Base-by-base conservation (phyloP, 2,329 filamentous ascomycete species). In the Fusarium goolgardi region DNA sequence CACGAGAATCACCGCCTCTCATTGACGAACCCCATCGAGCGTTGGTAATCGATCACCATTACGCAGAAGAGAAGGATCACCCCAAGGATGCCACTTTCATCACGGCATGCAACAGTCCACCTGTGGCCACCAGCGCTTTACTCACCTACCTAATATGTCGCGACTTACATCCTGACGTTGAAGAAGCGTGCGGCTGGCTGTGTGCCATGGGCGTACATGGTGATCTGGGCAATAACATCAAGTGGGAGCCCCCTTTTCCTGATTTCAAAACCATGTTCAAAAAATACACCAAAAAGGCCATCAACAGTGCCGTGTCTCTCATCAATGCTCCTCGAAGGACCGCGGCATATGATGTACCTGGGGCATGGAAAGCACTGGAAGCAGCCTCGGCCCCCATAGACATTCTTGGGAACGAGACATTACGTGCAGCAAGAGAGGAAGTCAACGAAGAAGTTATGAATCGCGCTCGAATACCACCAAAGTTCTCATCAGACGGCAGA, bases 291-390 rank as follows among this genome's bases (percentile, higher is more conserved):
- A 91, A 88, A 69, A 90, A 88, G 67, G 78, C 83, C 0, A 76
- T 91, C 55, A 90, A 89, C 62, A 84, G 88, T 16, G 87, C 88
- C 5, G 87, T 91, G 0, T 85, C 86, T 1, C 81, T 89, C 3
- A 80, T 91, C 63, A 91, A 91, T 68, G 89, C 89, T 21, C 89
- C 89, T 8, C 81, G 90, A 9, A 80, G 89, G 34, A 90, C 88
- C 7, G 82, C 88, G 3, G 81, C 81, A 0, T 90, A 87, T 72
- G 83, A 89, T 70, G 88, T 91, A 2, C 77, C 78, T 2, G 84
- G 80, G 0, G 88, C 89, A 0, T 91, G 89, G 88, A 78, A 81
- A 12, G 86, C 86, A 0, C 80, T 92, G 5, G 78, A 82, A 2
- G 74, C 80, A 1, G 86, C 86, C 0, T 71, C 75, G 3, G 78